Percentiles rank a stretch among this genome's conserved stretches.
Conservation (phyloP, 176 grass and related monocot genomes). For the Secale cereale region DNA sequence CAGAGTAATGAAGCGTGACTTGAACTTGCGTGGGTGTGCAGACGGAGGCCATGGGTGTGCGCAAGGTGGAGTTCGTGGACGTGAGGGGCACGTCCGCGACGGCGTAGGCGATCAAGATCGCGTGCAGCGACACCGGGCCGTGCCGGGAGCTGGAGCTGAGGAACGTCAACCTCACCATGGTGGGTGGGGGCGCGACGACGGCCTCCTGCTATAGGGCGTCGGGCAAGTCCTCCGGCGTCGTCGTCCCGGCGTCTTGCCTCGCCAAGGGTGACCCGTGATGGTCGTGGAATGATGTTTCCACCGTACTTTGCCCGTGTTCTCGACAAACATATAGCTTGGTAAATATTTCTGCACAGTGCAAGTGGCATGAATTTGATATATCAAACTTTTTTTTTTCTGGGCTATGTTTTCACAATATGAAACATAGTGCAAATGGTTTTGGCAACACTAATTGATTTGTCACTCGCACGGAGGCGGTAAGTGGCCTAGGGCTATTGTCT, state of each 20-base stretch:
- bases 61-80: constrained; percentile 43
- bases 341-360: too few species aligned
- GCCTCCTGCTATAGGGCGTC: constrained; percentile 56
- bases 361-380: too few species aligned
- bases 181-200: constrained; percentile 32
- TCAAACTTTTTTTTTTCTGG: too few species aligned
- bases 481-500: too few species aligned
- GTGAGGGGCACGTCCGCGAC: constrained; percentile 67
- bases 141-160: constrained; percentile 45
- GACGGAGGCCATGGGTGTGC: constrained; percentile 56
- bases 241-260: constrained; percentile 53
- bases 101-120: constrained; percentile 42
- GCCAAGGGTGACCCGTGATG: neutral
- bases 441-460: too few species aligned
- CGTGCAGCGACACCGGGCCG: constrained; percentile 63
- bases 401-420: too few species aligned
- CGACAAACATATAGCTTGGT: too few species aligned
- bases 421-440: too few species aligned
- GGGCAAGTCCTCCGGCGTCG: constrained; percentile 32
- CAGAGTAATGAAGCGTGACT: neutral
- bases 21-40: neutral
- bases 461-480: too few species aligned
- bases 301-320: too few species aligned
- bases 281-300: neutral
- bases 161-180: constrained; percentile 47